Conservation (phyloP, 2,329 filamentous ascomycete species). For the Hymenoscyphus fructigenus region DNA sequence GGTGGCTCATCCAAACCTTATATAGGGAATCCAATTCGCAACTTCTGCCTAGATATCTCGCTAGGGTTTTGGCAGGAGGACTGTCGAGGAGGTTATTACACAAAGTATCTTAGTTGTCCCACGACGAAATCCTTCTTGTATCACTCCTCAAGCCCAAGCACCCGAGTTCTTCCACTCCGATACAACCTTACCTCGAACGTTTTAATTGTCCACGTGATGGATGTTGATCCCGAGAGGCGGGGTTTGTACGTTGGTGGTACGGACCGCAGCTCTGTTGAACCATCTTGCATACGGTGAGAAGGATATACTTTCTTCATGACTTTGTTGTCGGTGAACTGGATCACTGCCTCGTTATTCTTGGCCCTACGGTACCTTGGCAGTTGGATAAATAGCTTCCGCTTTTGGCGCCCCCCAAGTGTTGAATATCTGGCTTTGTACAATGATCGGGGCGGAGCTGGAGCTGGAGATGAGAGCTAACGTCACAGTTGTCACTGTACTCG, state of each 20-base stretch:
- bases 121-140: background rate
- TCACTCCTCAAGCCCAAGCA: background rate
- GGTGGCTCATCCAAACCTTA: background rate
- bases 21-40: background rate
- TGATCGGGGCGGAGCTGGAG: background rate
- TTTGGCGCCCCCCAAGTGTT: background rate
- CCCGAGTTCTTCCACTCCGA: background rate
- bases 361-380: background rate
- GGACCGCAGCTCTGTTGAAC: background rate
- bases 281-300: background rate
- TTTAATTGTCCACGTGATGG: background rate
- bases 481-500: background rate
- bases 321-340: too few relatives aligned
- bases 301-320: too few relatives aligned
- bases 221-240: background rate
- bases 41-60: background rate
- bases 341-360: too few relatives aligned
- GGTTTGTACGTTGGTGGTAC: background rate
- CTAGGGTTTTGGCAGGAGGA: background rate
- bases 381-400: background rate
- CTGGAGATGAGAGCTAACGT: background rate
- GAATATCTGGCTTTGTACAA: background rate
- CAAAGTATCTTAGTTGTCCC: background rate
- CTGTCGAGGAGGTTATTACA: background rate
- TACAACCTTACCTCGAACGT: background rate